Percentiles rank a stretch among this genome's conserved stretches.
These are phyloP conservation scores for Sungouiozyma intestinalis DNA, from an alignment of 805 yeast genomes.

Conservation along the genomic window DNA sequence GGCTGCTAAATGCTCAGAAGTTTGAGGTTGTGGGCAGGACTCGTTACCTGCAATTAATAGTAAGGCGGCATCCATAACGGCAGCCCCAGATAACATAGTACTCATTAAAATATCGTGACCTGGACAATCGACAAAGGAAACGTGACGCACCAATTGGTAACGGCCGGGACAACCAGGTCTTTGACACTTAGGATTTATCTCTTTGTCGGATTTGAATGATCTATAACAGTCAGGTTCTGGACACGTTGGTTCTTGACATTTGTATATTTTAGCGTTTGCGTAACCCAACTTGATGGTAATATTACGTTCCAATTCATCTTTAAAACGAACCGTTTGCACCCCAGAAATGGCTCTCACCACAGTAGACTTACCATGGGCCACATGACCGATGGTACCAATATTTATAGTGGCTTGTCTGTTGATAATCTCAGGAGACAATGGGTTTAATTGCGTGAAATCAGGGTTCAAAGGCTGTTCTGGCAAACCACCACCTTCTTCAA, in stretches of 20 bases:
- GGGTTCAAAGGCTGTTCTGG: conserved; percentile 94
- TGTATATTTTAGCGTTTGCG: conserved; percentile 97
- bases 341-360: conserved; percentile 96
- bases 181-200: conserved; percentile 85
- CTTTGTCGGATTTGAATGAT: conserved; percentile 90
- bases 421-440: conserved; percentile 89
- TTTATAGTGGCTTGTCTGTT: conserved; percentile 98
- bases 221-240: conserved; percentile 93
- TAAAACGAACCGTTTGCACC: conserved; percentile 97
- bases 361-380: conserved; percentile 90
- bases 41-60: conserved; percentile 96
- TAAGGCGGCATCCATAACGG: conserved; percentile 99
- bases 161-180: conserved; percentile 84
- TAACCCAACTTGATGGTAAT: conserved; percentile 97
- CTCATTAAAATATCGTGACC: conserved; percentile 99
- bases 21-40: conserved; percentile 99
- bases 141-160: conserved; percentile 87
- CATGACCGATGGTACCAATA: conserved; percentile 96
- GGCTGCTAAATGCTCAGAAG: conserved; percentile 98
- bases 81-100: conserved; percentile 99
- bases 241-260: conserved; percentile 74
- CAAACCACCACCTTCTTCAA: conserved; percentile 96
- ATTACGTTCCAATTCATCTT: conserved; percentile 97
- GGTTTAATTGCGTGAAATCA: conserved; percentile 71
- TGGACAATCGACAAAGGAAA: conserved; percentile 98